phyloP scores from a whole-genome alignment of 805 yeast genomes.

The Ogataea nonfermentans region DNA sequence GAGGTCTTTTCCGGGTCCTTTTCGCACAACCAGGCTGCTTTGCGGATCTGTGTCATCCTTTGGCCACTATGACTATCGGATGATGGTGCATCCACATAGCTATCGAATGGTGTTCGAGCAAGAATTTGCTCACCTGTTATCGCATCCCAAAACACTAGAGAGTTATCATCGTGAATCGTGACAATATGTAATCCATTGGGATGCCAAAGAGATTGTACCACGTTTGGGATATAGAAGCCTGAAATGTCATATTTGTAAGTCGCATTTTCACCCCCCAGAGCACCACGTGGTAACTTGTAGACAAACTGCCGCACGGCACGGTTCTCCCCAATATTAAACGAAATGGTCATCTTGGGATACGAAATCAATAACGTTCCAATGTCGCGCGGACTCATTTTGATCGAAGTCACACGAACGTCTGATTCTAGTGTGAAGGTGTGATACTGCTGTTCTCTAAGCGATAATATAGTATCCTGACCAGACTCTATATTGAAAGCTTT shows the following conservation, averaged over 20 bases:
- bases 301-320: conserved; percentile 54
- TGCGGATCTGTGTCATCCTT: conserved; percentile 43
- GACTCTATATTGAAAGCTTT: conserved; percentile 80
- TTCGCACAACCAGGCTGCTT: conserved; percentile 75
- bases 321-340: conserved; percentile 63
- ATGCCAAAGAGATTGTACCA: conserved; percentile 68
- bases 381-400: conserved; percentile 89
- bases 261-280: conserved; percentile 65
- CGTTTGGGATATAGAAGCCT: conserved; percentile 30
- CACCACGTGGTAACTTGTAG: conserved; percentile 63
- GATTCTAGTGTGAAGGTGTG: conserved; percentile 55
- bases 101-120: conserved; percentile 70
- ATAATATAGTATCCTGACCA: conserved; percentile 59
- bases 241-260: conserved; percentile 27
- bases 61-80: conserved; percentile 25
- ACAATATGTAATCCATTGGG: conserved; percentile 88
- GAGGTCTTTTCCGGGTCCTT: conserved; percentile 79
- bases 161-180: conserved; percentile 78
- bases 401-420: conserved; percentile 51
- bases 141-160: conserved; percentile 92
- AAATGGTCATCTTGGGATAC: conserved; percentile 65
- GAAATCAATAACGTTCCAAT: conserved; percentile 73
- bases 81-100: conserved; percentile 55
- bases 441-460: conserved; percentile 71
- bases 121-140: conserved; percentile 68